Percentiles rank a stretch among this genome's conserved stretches.
Conservation (phyloP, 371 early-diverging fungal genomes). For the Mucor saturninus region DNA sequence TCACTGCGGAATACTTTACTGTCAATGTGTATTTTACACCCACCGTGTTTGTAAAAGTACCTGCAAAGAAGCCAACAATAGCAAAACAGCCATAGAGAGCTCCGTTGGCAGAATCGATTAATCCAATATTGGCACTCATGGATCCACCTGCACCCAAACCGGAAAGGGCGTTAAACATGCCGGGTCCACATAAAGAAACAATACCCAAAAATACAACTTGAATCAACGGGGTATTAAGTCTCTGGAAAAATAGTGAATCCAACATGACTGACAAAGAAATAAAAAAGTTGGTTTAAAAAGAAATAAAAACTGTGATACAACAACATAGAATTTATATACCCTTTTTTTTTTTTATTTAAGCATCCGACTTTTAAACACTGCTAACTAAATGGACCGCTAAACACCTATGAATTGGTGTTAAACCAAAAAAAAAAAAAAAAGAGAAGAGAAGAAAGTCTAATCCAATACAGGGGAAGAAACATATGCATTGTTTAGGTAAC, state of each 20-base stretch:
- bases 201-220: conserved; percentile 75
- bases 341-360: too few relatives aligned
- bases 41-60: conserved; percentile 62
- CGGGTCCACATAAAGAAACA: conserved; percentile 79
- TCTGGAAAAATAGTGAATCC: background rate
- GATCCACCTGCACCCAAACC: conserved; percentile 63
- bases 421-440: background rate
- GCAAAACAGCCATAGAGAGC: conserved; percentile 76
- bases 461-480: background rate
- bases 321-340: background rate
- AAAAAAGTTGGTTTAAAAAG: background rate
- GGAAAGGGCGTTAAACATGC: conserved; percentile 66
- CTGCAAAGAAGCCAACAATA: conserved; percentile 69
- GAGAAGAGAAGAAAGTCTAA: background rate
- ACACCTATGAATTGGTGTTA: too few relatives aligned
- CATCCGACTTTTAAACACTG: too few relatives aligned
- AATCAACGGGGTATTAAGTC: conserved; percentile 46
- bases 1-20: conserved; percentile 16
- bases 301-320: background rate
- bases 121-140: conserved; percentile 56
- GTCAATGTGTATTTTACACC: conserved; percentile 60
- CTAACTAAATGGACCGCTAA: too few relatives aligned
- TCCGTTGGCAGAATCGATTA: conserved; percentile 69
- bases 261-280: background rate
- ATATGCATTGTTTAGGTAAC: conserved; percentile 3